Base-by-base conservation (phyloP, 768 basidiomycete genomes). In the Boletus rubroflammeus region DNA sequence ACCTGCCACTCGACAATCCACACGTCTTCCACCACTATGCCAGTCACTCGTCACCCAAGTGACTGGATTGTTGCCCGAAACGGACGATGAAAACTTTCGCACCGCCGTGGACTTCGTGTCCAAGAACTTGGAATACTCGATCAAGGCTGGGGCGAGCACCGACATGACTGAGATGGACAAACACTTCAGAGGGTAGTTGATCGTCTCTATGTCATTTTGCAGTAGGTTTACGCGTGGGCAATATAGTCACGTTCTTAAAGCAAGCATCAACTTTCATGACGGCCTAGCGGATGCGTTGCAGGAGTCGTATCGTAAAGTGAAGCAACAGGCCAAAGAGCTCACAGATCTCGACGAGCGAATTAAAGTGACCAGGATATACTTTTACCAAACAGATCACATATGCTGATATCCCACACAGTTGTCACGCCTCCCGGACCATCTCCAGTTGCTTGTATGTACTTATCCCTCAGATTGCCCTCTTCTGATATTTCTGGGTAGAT, bases 321-420 rank as follows among this genome's bases (percentile, higher is more conserved):
- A 82, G 62, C 57, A 65, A n/a, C 76, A 77, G 29, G 71, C 80
- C 5, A 71, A 73, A 34, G 70, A 76, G 50, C 74, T 77, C 39
- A 76, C 72, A 25, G 86, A 88, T 64, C 70, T 90, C 23, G 88
- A 90, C 62, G 73, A 81, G 35, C 81, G 80, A 39, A 82, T 90
- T 10, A 83, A 83, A 63, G 86, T 84, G 58, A 64, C 55, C 54
- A 21, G 23, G 25, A 38, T 25, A 29, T 41, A 17, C 10, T 25
- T 17, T 10, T 29, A 5, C 17, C n/a, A 11, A 28, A 50, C 26
- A n/a, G 9, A 51, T 39, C 6, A 31, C 21, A 3, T 39, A 41
- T 47, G 26, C 50, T 57, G 42, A 64, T 43, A 29, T 26, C 2
- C 42, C 23, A 21, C 31, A 7, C 53, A 88, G 84, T 66, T 73